A percentile compares a stretch with the other conserved stretches of the same genome.
phyloP scores from a whole-genome alignment of 257 asterid genomes.

The Craterostigma plantagineum region DNA sequence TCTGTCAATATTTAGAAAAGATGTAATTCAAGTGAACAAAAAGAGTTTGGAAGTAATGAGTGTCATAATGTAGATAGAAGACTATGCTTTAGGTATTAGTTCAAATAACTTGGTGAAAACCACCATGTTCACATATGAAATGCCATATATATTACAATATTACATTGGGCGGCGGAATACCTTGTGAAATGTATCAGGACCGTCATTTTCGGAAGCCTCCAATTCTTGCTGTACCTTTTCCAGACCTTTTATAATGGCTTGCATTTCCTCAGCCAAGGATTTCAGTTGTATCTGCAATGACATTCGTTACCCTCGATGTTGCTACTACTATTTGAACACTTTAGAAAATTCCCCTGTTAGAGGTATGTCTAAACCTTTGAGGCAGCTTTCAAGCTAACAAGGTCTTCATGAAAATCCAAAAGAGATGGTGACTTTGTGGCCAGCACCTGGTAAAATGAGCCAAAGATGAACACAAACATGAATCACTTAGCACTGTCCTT shows the following conservation, averaged over 20 bases:
- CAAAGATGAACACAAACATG: slow-evolving; percentile 1
- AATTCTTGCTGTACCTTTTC: slow-evolving; percentile 91
- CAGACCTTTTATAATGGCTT: slow-evolving; percentile 88
- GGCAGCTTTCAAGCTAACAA: slow-evolving; percentile 73
- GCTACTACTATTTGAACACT: slow-evolving; percentile 8
- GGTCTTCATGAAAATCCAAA: slow-evolving; percentile 55
- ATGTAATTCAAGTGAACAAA: no score
- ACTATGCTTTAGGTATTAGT: no score
- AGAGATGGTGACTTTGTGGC: slow-evolving; percentile 58
- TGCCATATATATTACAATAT: slow-evolving; percentile 9
- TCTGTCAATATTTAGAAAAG: slow-evolving; percentile 28
- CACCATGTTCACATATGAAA: no score
- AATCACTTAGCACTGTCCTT: neutral
- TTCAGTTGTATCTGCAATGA: slow-evolving; percentile 77
- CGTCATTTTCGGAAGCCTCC: slow-evolving; percentile 79
- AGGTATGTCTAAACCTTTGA: slow-evolving; percentile 42
- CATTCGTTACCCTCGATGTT: slow-evolving; percentile 3
- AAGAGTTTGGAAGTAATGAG: slow-evolving; percentile 4
- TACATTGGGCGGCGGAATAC: slow-evolving; percentile 18
- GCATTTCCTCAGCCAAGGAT: slow-evolving; percentile 99
- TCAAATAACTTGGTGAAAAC: no score
- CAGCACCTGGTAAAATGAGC: slow-evolving; percentile 45
- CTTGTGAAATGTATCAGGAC: slow-evolving; percentile 77
- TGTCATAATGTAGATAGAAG: slow-evolving; percentile 1
- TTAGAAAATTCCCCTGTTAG: slow-evolving; percentile 5